Base-by-base conservation (phyloP, 352 stramenopile species). In the Phytophthora nicotianae region DNA sequence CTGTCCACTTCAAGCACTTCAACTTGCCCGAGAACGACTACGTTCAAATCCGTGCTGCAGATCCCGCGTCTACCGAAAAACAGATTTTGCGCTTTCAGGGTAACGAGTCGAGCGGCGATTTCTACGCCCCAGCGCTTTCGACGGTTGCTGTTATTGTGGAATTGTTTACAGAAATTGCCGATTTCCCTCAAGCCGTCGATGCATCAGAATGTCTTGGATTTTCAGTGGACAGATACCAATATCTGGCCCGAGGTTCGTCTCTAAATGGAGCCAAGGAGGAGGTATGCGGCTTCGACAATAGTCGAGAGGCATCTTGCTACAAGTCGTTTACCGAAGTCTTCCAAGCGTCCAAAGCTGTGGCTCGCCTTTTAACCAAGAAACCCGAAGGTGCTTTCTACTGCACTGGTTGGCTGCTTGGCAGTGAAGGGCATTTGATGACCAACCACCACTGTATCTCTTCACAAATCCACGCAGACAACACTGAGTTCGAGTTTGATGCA, bases 381-480 rank as follows among this genome's bases (percentile, higher is more conserved):
- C 17, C 37, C 8, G 32, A 49, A 16, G 66, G 70, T 16, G 75
- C 71, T 40, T 87, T 73, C 56, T 90, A 86, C 52, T 94, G 86
- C 51, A 91, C 80, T 5, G 86, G 86, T 10, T 94, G 79, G 80
- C 60, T 94, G 3, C 23, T 91, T 20, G 86, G 86, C 24, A 87
- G 72, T 49, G 80, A 93, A 35, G 83, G 82, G 11, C 83, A 94
- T 56, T 27, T 91, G 33, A 56, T 94, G 24, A 93, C 86, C 27
- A 94, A 94, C 68, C 57, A 91, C 38, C 86, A 94, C 59, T 94
- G 86, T 61, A 91, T 94, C 45, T 64, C 54, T 5, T 70, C 52
- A 14, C 58, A 70, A 38, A 41, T 26, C 19, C 43, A 88, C 29
- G 86, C 86, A 5, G 68, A 19, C n/a, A 75, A 74, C 56, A 88